phyloP scores from a whole-genome alignment of 148 eudicot genomes.

The Rhododendron ovatum region DNA sequence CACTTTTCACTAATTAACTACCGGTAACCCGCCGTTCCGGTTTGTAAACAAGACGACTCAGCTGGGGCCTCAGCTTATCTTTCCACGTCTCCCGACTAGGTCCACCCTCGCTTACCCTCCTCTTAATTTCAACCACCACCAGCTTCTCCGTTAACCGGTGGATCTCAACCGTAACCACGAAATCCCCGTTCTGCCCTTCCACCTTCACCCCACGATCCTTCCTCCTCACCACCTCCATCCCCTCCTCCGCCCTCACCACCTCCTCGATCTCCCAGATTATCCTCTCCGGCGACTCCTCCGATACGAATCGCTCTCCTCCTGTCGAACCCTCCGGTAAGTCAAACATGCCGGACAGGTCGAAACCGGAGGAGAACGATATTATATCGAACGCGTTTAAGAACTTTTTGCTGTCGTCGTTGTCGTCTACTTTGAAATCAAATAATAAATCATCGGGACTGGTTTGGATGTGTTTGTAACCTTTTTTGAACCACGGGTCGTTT shows the following conservation, averaged over 20 bases:
- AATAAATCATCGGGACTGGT: neutral
- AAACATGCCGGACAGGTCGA: conserved; percentile 57
- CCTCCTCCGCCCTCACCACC: conserved; percentile 39
- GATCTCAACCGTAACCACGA: conserved; percentile 24
- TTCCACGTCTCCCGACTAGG: conserved; percentile 32
- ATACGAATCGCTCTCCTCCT: conserved; percentile 40
- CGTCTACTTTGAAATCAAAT: conserved; percentile 2
- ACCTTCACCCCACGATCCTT: conserved; percentile 31
- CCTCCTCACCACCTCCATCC: conserved; percentile 25
- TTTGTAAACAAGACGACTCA: conserved; percentile 26
- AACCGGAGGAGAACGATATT: conserved; percentile 61
- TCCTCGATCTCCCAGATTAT: conserved; percentile 42
- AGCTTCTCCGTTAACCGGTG: conserved; percentile 46
- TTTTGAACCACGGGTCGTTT: conserved; percentile 64
- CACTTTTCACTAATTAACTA: neutral
- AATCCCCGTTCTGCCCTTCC: conserved; percentile 46
- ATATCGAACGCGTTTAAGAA: conserved; percentile 64
- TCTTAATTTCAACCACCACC: conserved; percentile 45
- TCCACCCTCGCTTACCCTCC: conserved; percentile 31
- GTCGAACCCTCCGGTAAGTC: conserved; percentile 6
- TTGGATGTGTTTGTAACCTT: conserved; percentile 32
- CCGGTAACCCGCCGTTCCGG: conserved; percentile 23
- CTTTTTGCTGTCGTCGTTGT: neutral
- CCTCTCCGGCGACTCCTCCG: conserved; percentile 35
- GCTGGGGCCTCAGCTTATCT: conserved; percentile 36